Evolutionary conservation across 495 filamentous ascomycete genomes (phyloP), one percentile per base, ranked within the genome.

Genomic region (Penicillium soppii): DNA sequence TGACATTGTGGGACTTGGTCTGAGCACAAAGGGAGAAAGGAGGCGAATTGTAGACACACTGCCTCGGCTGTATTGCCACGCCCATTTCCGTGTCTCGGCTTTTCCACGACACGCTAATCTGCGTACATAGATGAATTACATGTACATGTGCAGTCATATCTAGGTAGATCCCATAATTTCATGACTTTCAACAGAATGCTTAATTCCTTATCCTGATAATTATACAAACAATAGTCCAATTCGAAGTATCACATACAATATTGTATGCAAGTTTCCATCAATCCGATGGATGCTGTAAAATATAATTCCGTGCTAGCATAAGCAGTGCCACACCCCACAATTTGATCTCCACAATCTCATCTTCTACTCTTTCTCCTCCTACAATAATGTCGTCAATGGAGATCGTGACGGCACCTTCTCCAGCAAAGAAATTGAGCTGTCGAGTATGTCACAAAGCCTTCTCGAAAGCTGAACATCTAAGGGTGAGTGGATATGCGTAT

Each of bases 381-480:
- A 22, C 35, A 51, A 29, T 23, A 10, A 63, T 56, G 52, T 38
- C 27, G 39, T 50, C 50, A 35, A 49, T 56, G 32, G 59, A 54
- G 52, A 58, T 51, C 25, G 62, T 57, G 61, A 41, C 54, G 19
- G 44, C n/a, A 43, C 32, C 49, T 17, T 32, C 53, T 36, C 4
- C 48, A 7, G 35, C 53, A n/a, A 74, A 67, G 56, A 68, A 67
- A 10, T 43, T 74, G 46, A 62, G 67, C 7, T 77, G 73, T 63
- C 64, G 66, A 26, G 63, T 69, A 7, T 77, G 73, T 41, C 66
- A 73, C 13, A 77, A 74, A 46, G 59, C 57, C 33, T 77, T 77
- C 41, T 71, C 69, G 19, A 77, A 77, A 39, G 70, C 69, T 12
- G 73, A 77, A 51, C 73, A 77, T 64, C 51, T 77, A 17, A 66